Base-by-base conservation (phyloP, 129 eudicot genomes). In the Flaveria robusta region DNA sequence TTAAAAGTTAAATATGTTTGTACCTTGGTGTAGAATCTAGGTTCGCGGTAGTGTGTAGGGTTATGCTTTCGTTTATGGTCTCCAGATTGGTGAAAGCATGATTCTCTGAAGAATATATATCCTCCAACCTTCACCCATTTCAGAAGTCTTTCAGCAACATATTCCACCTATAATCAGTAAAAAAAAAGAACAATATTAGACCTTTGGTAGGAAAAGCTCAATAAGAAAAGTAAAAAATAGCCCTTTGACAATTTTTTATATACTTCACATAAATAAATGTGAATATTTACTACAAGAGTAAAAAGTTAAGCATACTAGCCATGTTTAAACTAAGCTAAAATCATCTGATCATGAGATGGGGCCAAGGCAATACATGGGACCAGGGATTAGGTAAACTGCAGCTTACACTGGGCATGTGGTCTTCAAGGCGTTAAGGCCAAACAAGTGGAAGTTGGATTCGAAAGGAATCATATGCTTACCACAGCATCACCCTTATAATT, bases 71-170 rank as follows among this genome's bases (percentile, higher is more conserved):
- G 79, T 81, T 89, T 94, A 85, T 87, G 88, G 81, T 91, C 97
- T 71, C 96, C 99, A 39, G 97, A 94, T 77, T 87, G 96, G 76
- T 89, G 96, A 84, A 92, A 94, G 83, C 99, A 91, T 63, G 96
- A 89, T 65, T 95, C 99, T 69, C 94, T 85, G 79, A 95, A 95
- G 82, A 91, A 91, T 52, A 95, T 89, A 80, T 56, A 77, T 54
- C 99, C 99, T 19, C 99, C 99, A 62, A 88, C 94, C 84, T 95
- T 95, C 83, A 95, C 73, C 99, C 97, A 95, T 79, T 83, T 91
- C 66, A 84, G 74, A 83, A 95, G 73, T 81, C 88, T 87, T 77
- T 79, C 82, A 16, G 85, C 92, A 80, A 91, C 77, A 66, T 63
- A 9, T 76, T 89, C 91, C 68, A 95, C 97, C 97, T 95, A 78